Base-by-base conservation (phyloP, 805 yeast genomes). In the Saccharomycopsis oosterbeekiorum region DNA sequence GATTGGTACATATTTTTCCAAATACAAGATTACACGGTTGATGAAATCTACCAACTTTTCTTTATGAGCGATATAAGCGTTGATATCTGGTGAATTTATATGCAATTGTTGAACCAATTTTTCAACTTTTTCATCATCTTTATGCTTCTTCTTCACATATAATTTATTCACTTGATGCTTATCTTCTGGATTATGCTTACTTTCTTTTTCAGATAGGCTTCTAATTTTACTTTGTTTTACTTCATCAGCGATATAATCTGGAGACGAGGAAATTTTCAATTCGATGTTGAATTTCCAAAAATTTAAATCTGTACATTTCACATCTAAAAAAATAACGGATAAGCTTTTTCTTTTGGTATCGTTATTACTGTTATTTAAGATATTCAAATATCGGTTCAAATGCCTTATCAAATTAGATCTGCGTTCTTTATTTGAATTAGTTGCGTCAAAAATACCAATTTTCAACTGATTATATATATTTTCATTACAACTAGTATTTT, bases 251-350 rank as follows among this genome's bases (percentile, higher is more conserved):
- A 56, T 29, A 21, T 62, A 62, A 43, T 62, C 64, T 2, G 64
- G 64, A 19, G 56, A 41, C 5, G 60, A 59, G 5, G 56, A 42
- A 5, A 62, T 42, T 51, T 62, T 62, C 17, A 62, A 39, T 54
- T 62, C 64, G 51, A 62, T 62, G 47, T 62, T 62, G 51, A 62
- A 62, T 39, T 56, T 56, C 64, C 64, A 62, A 24, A 47, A 54
- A 34, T 59, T 51, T n/a, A 54, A 21, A 42, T 59, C 39, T 14
- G 64, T 56, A n/a, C 59, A 59, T 43, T 62, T 59, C 21, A 62
- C 50, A 53, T 62, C 62, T 34, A 62, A 41, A 11, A 62, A 17
- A 26, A 60, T 26, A 14, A 53, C 56, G 4, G 53, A 47, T 21
- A 47, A 21, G 6, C 34, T 29, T 29, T 29, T 29, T 29, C 34